Base-by-base conservation (phyloP, 2,329 filamentous ascomycete species). In the Coniochaeta sp. region DNA sequence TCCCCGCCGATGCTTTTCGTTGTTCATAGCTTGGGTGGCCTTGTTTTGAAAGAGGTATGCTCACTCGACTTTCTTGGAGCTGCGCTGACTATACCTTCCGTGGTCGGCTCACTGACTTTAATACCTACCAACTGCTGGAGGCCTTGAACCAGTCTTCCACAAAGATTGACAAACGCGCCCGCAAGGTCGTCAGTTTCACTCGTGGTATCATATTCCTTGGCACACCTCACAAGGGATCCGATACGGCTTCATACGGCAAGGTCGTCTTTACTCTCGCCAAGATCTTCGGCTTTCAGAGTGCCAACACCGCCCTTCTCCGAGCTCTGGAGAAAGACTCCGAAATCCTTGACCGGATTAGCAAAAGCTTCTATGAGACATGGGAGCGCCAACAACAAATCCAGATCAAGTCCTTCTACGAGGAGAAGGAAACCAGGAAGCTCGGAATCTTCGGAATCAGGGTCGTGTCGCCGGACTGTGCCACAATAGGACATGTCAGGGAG, bases 251-350 rank as follows among this genome's bases (percentile, higher is more conserved):
- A 12, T 57, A 57, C 24, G 55, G 55, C 30, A 57, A 57, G 55
- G 42, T 57, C 17, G 55, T 34, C 14, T 57, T 40, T 19, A 38
- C 30, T 6, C 30, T 57, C 7, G 19, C 55, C 30, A 57, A 57
- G 22, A 26, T 42, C 32, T 57, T 57, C 19, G 55, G 32, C 22
- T 8, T 10, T 19, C 55, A 57, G 32, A 57, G 34, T 17, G 30
- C 55, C 4, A 57, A 57, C 22, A 57, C 34, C 5, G 42, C 14
- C 12, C 55, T 57, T 2, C 55, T 57, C 4, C 30, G 36, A 5
- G 36, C 55, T 17, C 55, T 57, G 55, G 55, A 57, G 36, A 57
- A 57, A 32, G 36, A 40, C 17, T 57, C 55, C 14, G 55, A 57
- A 22, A 57, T 32, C 9, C 55, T 57, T 9, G 55, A 57, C 14